These are phyloP conservation scores for Pseudocercospora macadamiae DNA, from an alignment of 2,329 filamentous ascomycete genomes.

Conservation along the genomic window DNA sequence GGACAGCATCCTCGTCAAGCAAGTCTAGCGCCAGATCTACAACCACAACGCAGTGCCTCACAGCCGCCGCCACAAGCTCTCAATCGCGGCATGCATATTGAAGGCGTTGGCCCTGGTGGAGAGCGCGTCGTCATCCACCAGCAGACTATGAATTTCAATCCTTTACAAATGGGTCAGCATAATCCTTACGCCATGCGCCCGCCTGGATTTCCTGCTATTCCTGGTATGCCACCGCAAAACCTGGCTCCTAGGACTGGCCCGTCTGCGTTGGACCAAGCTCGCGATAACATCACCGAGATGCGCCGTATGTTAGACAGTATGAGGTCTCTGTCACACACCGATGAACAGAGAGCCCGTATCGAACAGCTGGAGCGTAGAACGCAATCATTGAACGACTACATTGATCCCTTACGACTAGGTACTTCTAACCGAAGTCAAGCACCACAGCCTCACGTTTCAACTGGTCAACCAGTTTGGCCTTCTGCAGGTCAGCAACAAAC, in stretches of 20 bases:
- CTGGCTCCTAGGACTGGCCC: conserved; percentile 17
- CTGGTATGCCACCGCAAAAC: conserved; percentile 5
- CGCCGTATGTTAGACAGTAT: conserved; percentile 36
- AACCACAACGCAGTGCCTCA: conserved; percentile 14
- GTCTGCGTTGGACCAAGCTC: conserved; percentile 36
- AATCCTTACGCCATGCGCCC: conserved; percentile 2
- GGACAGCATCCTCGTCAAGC: neutral
- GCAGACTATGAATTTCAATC: conserved; percentile 20
- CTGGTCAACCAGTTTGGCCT: neutral
- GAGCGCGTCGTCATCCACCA: conserved; percentile 37
- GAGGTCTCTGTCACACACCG: conserved; percentile 21
- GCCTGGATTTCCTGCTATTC: conserved; percentile 13
- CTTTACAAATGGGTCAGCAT: conserved; percentile 9
- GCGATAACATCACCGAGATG: conserved; percentile 38
- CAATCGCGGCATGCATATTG: conserved; percentile 33
- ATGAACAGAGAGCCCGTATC: conserved; percentile 30
- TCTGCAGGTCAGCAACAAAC: neutral
- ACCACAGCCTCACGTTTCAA: neutral
- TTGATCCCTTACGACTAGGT: conserved; percentile 33
- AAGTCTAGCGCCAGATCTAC: neutral
- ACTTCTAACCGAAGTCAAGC: neutral
- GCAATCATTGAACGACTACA: conserved; percentile 34
- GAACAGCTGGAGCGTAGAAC: conserved; percentile 28
- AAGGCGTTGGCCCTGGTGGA: conserved; percentile 35
- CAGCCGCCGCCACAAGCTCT: conserved; percentile 24